phyloP scores from a whole-genome alignment of 768 basidiomycete genomes.

The Lactarius tabidus region DNA sequence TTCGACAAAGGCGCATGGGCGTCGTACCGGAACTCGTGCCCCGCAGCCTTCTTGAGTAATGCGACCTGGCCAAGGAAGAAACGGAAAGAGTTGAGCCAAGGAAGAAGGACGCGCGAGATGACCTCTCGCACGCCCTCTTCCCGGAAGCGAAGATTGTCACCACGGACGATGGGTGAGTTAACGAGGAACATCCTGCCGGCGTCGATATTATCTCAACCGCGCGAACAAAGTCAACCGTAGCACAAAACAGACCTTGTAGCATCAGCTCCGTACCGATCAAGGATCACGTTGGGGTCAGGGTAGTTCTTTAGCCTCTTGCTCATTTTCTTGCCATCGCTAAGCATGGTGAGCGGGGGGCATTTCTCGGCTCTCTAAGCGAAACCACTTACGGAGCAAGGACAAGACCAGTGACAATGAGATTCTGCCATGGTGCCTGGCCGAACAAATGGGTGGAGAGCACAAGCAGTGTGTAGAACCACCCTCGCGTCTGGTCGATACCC shows the following conservation, averaged over 20 bases:
- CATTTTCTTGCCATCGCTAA: constrained; percentile 98
- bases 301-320: constrained; percentile 96
- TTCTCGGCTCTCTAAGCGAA: neutral
- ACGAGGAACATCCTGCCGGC: constrained; percentile 86
- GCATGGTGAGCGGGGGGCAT: constrained; percentile 1
- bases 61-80: constrained; percentile 97
- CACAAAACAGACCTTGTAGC: constrained; percentile 64
- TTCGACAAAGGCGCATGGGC: constrained; percentile 75
- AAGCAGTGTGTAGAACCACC: constrained; percentile 99
- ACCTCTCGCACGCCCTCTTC: constrained; percentile 98
- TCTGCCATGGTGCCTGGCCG: constrained; percentile 94
- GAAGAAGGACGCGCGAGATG: constrained; percentile 90
- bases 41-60: constrained; percentile 75
- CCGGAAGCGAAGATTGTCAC: constrained; percentile 95
- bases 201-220: neutral
- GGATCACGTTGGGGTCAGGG: constrained; percentile 89
- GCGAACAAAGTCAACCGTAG: neutral
- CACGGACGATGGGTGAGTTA: constrained; percentile 97
- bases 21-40: constrained; percentile 79
- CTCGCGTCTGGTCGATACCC: constrained; percentile 97
- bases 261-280: constrained; percentile 91
- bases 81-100: constrained; percentile 98
- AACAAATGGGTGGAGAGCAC: constrained; percentile 96
- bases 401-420: constrained; percentile 92
- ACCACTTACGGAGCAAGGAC: constrained; percentile 83